Conservation (phyloP, 176 grass and related monocot genomes). For the Ananas comosus region DNA sequence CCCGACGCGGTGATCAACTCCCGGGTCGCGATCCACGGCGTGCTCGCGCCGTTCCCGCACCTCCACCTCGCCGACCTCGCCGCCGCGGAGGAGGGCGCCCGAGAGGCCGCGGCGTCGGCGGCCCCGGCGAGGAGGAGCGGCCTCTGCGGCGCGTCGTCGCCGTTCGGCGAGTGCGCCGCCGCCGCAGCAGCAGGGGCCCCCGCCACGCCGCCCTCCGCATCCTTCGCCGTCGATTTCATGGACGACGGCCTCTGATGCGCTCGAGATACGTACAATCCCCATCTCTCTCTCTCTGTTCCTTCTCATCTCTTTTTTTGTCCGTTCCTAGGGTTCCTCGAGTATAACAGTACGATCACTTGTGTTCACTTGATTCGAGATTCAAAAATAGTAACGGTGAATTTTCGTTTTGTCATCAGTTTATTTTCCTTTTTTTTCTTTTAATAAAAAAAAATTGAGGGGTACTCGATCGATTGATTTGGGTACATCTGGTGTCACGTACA, state of each 20-base stretch:
- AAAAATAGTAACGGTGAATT: background rate
- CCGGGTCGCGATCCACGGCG: constrained; percentile 45
- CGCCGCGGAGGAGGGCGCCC: background rate
- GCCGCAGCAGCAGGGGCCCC: background rate
- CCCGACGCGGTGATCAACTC: constrained; percentile 61
- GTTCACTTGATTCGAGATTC: background rate
- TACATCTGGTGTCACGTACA: no score
- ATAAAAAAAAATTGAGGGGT: no score
- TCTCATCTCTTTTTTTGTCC: background rate
- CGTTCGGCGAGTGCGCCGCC: background rate
- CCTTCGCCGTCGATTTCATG: background rate
- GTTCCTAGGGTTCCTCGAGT: background rate
- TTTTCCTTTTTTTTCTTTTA: no score
- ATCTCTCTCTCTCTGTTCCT: background rate
- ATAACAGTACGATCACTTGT: background rate
- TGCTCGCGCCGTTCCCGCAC: constrained; percentile 51
- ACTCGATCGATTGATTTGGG: no score
- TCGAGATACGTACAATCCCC: background rate
- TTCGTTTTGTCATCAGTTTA: no score
- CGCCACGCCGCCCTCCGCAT: background rate
- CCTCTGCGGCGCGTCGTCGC: background rate
- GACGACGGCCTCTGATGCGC: background rate
- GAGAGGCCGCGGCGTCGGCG: background rate
- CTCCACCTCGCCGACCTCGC: constrained; percentile 33
- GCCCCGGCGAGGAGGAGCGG: background rate